Evolutionary conservation across 148 eudicot species (phyloP).

Genomic region (Polygonum maritimum): DNA sequence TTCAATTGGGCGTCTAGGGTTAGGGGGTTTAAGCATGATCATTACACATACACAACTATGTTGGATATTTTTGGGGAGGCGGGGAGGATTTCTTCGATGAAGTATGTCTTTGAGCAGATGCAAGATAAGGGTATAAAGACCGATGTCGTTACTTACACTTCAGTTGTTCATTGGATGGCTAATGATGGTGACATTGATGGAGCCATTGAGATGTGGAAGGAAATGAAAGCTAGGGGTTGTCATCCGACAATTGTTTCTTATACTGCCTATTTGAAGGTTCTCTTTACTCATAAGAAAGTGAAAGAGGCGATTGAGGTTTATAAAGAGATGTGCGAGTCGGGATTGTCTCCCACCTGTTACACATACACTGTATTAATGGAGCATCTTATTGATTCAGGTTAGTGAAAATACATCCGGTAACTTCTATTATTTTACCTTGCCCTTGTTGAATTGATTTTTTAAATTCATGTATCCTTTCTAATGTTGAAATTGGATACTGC

Average conservation of each 20-base stretch:
- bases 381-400: conserved; percentile 73
- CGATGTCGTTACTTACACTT: conserved; percentile 63
- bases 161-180: conserved; percentile 72
- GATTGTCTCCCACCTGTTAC: conserved; percentile 60
- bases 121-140: conserved; percentile 58
- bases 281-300: conserved; percentile 56
- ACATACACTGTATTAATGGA: conserved; percentile 84
- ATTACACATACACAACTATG: conserved; percentile 79
- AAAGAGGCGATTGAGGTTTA: conserved; percentile 53
- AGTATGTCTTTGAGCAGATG: conserved; percentile 61
- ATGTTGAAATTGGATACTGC: neutral
- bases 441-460: neutral
- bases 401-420: conserved; percentile 13
- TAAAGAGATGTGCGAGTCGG: conserved; percentile 66
- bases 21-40: conserved; percentile 68
- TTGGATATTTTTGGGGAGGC: conserved; percentile 93
- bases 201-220: conserved; percentile 61
- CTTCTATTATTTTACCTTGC: neutral
- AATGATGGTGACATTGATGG: conserved; percentile 73
- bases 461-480: neutral
- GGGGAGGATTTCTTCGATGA: conserved; percentile 67
- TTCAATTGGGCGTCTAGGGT: conserved; percentile 62
- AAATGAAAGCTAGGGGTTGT: conserved; percentile 53
- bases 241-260: conserved; percentile 70
- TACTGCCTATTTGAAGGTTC: conserved; percentile 75